Evolutionary conservation across 352 stramenopile species (phyloP).

Genomic region (Hyaloperonospora brassicae): DNA sequence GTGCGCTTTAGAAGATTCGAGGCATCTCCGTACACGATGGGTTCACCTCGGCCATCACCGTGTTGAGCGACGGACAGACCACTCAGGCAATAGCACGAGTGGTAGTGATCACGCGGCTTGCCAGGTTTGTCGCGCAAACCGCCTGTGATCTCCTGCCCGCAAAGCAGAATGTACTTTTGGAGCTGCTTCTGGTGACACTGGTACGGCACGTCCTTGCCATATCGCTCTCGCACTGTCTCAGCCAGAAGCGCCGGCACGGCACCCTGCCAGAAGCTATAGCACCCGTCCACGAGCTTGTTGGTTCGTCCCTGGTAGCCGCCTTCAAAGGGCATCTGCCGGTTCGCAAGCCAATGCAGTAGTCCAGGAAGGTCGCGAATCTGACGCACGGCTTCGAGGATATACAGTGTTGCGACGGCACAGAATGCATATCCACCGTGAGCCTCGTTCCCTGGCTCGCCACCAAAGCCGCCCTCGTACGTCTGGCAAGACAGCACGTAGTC

Average conservation of each 20-base stretch:
- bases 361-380: slow-evolving; percentile 41
- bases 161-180: slow-evolving; percentile 92
- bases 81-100: slow-evolving; percentile 98
- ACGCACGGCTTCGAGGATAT: slow-evolving; percentile 79
- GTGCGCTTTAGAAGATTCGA: slow-evolving; percentile 76
- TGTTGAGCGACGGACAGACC: slow-evolving; percentile 93
- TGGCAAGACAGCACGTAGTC: slow-evolving; percentile 88
- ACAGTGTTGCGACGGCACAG: slow-evolving; percentile 92
- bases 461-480: slow-evolving; percentile 97
- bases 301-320: slow-evolving; percentile 90
- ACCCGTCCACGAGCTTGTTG: slow-evolving; percentile 99
- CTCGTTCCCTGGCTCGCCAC: slow-evolving; percentile 87
- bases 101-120: slow-evolving; percentile 96
- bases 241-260: slow-evolving; percentile 80
- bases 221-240: slow-evolving; percentile 32
- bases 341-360: slow-evolving; percentile 85
- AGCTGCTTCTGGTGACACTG: slow-evolving; percentile 69
- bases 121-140: slow-evolving; percentile 91
- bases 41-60: slow-evolving; percentile 30
- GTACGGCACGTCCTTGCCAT: slow-evolving; percentile 34
- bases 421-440: slow-evolving; percentile 98
- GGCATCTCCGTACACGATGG: slow-evolving; percentile 44
- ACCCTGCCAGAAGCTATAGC: slow-evolving; percentile 99
- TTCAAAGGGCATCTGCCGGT: slow-evolving; percentile 92
- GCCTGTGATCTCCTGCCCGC: slow-evolving; percentile 90